These are phyloP conservation scores for Tinospora cordifolia DNA, from an alignment of 164 flowering plant species.

Conservation along the genomic window DNA sequence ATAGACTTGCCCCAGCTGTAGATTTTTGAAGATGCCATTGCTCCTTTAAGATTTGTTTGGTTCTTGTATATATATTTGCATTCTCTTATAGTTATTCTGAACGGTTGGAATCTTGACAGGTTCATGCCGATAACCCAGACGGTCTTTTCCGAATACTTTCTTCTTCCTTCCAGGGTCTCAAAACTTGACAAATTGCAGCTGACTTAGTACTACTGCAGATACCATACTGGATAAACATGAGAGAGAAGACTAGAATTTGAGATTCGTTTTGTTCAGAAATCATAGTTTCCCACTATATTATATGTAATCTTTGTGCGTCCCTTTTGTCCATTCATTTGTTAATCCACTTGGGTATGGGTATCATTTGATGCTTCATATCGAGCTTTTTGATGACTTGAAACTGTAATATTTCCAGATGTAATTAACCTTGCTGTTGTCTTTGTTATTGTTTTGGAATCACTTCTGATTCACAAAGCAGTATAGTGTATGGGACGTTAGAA, in stretches of 20 bases:
- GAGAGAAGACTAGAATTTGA: not conserved
- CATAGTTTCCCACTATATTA: not conserved
- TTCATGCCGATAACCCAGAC: slow-evolving; percentile 92
- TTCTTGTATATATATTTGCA: not conserved
- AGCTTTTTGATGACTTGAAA: no score
- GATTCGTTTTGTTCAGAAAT: not conserved
- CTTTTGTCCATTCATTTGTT: not conserved
- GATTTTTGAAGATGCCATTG: not conserved
- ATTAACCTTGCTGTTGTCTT: no score
- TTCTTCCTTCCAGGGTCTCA: slow-evolving; percentile 46
- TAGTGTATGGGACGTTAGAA: no score
- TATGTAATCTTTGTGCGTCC: not conserved
- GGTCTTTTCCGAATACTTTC: slow-evolving; percentile 80
- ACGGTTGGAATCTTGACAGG: slow-evolving; percentile 32
- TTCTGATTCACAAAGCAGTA: no score
- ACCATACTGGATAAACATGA: not conserved
- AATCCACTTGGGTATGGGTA: not conserved
- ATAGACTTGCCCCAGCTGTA: not conserved
- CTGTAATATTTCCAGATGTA: no score
- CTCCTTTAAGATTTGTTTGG: not conserved
- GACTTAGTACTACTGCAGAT: not conserved
- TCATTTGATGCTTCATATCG: not conserved
- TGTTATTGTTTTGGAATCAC: no score
- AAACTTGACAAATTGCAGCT: not conserved
- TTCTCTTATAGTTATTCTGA: not conserved